These are phyloP conservation scores for Aspergillus campestris DNA, from an alignment of 495 filamentous ascomycete genomes.

Conservation along the genomic window DNA sequence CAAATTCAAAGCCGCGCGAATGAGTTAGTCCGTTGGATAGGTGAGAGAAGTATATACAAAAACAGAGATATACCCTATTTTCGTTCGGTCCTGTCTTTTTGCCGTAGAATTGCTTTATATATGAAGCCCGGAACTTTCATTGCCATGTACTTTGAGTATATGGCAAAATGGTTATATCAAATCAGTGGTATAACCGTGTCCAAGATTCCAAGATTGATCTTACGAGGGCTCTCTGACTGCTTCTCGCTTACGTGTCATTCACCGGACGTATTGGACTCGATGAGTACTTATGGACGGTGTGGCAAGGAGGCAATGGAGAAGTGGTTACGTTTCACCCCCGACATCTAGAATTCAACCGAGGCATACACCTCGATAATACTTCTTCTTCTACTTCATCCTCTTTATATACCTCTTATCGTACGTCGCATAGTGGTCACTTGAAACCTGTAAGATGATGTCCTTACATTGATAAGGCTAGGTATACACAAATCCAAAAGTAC, in stretches of 20 bases:
- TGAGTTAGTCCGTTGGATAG: slow-evolving; percentile 34
- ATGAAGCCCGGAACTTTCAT: background rate
- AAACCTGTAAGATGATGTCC: no score
- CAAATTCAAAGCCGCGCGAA: slow-evolving; percentile 78
- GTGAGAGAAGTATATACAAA: slow-evolving; percentile 2
- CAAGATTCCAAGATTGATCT: slow-evolving; percentile 15
- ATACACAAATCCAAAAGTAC: no score
- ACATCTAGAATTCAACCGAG: slow-evolving; percentile 3
- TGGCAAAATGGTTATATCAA: slow-evolving; percentile 7
- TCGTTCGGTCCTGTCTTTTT: background rate
- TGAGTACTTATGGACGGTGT: slow-evolving; percentile 17
- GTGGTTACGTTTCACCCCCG: slow-evolving; percentile 22
- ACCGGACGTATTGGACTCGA: slow-evolving; percentile 15
- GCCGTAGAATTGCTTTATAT: background rate
- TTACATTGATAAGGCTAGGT: no score
- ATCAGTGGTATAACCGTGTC: slow-evolving; percentile 10
- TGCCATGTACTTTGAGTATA: background rate
- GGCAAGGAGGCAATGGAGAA: slow-evolving; percentile 7
- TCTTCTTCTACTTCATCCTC: no score
- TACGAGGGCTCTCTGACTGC: slow-evolving; percentile 20
- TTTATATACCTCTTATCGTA: no score
- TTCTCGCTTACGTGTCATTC: slow-evolving; percentile 5
- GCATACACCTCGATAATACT: no score
- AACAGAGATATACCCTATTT: slow-evolving; percentile 10
- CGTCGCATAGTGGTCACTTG: no score